Base-by-base conservation (phyloP, 805 yeast species). In the Yarrowia deformans region DNA sequence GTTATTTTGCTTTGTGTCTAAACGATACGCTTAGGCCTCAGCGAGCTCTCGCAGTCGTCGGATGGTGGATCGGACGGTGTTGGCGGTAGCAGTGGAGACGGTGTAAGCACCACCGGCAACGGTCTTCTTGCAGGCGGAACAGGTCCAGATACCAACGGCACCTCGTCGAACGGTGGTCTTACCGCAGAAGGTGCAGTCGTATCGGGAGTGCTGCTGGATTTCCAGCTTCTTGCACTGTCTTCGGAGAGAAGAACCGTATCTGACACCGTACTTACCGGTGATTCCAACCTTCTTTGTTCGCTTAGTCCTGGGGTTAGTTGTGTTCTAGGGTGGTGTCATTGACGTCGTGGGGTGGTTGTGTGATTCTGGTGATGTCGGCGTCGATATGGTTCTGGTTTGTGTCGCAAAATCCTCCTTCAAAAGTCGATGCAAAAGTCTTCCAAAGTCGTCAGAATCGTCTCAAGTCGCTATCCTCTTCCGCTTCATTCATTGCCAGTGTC, bases 71-170 rank as follows among this genome's bases (percentile, higher is more conserved):
- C 99, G 93, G 84, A 93, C 98, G 79, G 99, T 95, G 84, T 97
- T 97, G 82, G 99, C 99, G 83, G 99, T 98, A 81, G 99, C 95
- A 79, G 99, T 95, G 72, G 74, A 66, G 77, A 95, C 93, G 80
- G 97, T 88, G 93, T 95, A 95, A 85, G 99, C 99, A 88, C 99
- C 99, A 84, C 99, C 99, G 79, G 99, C 99, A 81, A 95, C 91
- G 77, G 97, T 90, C 90, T 92, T 95, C 80, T 84, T 85, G 87
- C 99, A 94, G 77, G 97, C 85, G 84, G 87, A 86, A 88, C 99
- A 95, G 82, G 85, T 83, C 99, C 99, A 95, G 93, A 95, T 91
- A 87, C 99, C 99, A 81, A 96, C 87, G 78, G 99, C 93, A 81
- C 90, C 90, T 89, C 99, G 93, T 87, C 88, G 93, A 76, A 96